phyloP scores from a whole-genome alignment of 306 rosid species.

The Potentilla sterilis region DNA sequence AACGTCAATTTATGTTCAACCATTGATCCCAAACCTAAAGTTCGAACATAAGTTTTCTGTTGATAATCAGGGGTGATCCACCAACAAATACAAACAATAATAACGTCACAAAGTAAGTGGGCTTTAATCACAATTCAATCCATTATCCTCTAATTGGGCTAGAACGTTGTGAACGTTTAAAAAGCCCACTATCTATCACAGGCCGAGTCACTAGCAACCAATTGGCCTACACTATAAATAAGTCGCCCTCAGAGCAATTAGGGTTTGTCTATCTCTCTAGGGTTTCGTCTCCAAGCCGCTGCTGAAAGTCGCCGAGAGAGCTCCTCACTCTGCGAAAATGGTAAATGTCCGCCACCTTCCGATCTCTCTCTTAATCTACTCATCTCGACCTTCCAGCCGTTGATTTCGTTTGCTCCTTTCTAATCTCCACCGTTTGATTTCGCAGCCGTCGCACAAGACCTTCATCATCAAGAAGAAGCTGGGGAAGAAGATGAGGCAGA shows the following conservation, averaged over 20 bases:
- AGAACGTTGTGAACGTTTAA: too few species aligned
- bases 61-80: too few species aligned
- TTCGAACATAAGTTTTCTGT: too few species aligned
- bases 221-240: constrained; percentile 1
- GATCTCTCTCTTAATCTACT: neutral
- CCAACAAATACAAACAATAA: too few species aligned
- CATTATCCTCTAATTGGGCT: too few species aligned
- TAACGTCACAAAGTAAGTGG: too few species aligned
- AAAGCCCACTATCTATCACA: neutral
- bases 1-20: too few species aligned
- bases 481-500: constrained; percentile 94
- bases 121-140: too few species aligned
- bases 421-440: neutral
- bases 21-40: too few species aligned
- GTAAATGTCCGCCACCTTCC: constrained; percentile 20
- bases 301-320: constrained; percentile 11
- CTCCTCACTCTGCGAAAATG: constrained; percentile 39
- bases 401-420: neutral
- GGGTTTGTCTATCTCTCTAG: constrained; percentile 15
- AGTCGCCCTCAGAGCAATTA: neutral
- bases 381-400: neutral
- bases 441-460: constrained; percentile 84
- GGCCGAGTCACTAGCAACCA: neutral
- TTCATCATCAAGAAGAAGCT: constrained; percentile 91
- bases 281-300: constrained; percentile 27